Conservation (phyloP, 768 basidiomycete species). For the Lentinula guzmanii region DNA sequence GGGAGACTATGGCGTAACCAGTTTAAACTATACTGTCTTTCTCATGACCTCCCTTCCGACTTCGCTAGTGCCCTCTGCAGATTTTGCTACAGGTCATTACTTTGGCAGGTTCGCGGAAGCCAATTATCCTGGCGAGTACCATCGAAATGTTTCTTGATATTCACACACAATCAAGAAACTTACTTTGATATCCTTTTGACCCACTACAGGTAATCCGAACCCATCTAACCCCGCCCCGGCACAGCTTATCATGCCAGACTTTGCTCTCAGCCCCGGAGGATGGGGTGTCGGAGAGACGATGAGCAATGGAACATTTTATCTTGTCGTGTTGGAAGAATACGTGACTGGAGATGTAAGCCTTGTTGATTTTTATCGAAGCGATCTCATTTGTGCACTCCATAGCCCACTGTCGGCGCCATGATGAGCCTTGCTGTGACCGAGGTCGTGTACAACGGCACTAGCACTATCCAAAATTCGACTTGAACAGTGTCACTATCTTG, state of each 20-base stretch:
- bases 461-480: conserved; percentile 19
- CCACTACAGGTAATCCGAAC: conserved; percentile 31
- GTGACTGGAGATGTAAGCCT: conserved; percentile 25
- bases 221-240: conserved; percentile 31
- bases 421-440: conserved; percentile 16
- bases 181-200: background rate
- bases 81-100: conserved; percentile 32
- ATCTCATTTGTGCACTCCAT: background rate
- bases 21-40: conserved; percentile 30
- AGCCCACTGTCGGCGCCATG: conserved; percentile 20
- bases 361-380: background rate
- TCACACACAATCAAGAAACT: background rate
- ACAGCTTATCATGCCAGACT: conserved; percentile 39
- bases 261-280: conserved; percentile 31
- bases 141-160: background rate
- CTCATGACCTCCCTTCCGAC: conserved; percentile 26
- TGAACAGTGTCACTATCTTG: conserved; percentile 15
- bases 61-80: conserved; percentile 17
- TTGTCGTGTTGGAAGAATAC: conserved; percentile 39
- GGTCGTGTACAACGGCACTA: conserved; percentile 13
- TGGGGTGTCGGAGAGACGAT: conserved; percentile 27
- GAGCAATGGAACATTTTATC: conserved; percentile 25
- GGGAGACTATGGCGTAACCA: conserved; percentile 30
- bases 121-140: conserved; percentile 34
- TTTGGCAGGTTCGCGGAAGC: conserved; percentile 37